Percentiles rank a stretch among this genome's conserved stretches.
phyloP scores from a whole-genome alignment of 148 eudicot genomes.

The Rhododendron williamsianum region DNA sequence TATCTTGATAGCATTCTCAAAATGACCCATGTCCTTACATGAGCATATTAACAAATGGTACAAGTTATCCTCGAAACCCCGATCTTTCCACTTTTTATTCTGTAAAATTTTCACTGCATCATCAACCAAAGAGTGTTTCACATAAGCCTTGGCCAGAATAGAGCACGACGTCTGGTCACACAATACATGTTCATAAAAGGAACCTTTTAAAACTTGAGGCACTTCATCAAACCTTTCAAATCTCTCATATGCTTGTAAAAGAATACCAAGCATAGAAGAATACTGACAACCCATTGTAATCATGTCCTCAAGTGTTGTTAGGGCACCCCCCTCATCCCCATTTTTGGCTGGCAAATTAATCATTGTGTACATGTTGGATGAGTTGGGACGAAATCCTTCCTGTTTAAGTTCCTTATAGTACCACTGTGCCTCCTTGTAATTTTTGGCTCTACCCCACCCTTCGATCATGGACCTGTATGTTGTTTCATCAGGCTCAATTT shows the following conservation, averaged over 20 bases:
- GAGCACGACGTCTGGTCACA: constrained; percentile 79
- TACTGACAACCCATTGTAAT: constrained; percentile 62
- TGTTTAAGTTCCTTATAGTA: constrained; percentile 56
- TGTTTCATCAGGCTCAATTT: constrained; percentile 74
- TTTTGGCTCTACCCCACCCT: constrained; percentile 81
- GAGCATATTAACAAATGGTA: constrained; percentile 83
- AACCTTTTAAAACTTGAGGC: constrained; percentile 51
- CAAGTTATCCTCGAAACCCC: constrained; percentile 71
- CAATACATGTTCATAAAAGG: constrained; percentile 57
- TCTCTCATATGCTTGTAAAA: constrained; percentile 71
- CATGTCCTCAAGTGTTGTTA: constrained; percentile 63
- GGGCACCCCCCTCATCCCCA: constrained; percentile 50
- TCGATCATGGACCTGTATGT: constrained; percentile 94
- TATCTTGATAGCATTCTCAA: constrained; percentile 62
- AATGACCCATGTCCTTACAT: constrained; percentile 76
- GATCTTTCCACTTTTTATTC: constrained; percentile 69
- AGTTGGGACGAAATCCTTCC: constrained; percentile 61
- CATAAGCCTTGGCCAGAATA: constrained; percentile 81
- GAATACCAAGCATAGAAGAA: constrained; percentile 65
- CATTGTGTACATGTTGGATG: constrained; percentile 74
- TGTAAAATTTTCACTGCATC: constrained; percentile 53
- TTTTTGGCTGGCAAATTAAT: constrained; percentile 68
- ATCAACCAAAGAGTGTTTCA: constrained; percentile 61
- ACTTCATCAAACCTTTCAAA: constrained; percentile 53
- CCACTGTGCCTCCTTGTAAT: constrained; percentile 49